Conservation (phyloP, 75 land plant genomes). For the Gnetum montanum region DNA sequence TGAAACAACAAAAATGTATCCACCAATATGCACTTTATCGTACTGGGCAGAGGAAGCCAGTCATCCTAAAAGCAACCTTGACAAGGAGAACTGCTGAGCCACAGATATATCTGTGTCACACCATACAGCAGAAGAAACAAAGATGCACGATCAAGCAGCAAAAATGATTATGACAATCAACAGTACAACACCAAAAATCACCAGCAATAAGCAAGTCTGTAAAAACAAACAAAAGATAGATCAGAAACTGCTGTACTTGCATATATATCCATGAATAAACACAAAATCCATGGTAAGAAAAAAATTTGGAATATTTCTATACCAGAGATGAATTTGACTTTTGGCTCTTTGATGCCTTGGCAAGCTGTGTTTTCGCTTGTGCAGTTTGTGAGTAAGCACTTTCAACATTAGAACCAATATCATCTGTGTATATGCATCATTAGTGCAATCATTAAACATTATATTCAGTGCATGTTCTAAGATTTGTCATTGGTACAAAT, state of each 20-base stretch:
- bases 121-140: too few relatives aligned
- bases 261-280: too few relatives aligned
- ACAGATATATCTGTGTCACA: too few relatives aligned
- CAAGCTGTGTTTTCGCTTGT: conserved; percentile 39
- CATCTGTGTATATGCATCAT: conserved; percentile 26
- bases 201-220: conserved; percentile 49
- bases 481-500: too few relatives aligned
- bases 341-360: conserved; percentile 39
- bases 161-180: conserved; percentile 41
- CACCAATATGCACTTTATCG: too few relatives aligned
- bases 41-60: too few relatives aligned
- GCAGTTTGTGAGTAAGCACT: conserved; percentile 23
- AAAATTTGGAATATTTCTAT: conserved; percentile 9
- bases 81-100: too few relatives aligned
- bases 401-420: conserved; percentile 42
- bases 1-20: too few relatives aligned
- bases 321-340: conserved; percentile 40
- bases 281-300: not conserved
- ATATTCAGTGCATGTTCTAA: too few relatives aligned
- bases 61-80: too few relatives aligned
- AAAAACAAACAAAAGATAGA: not conserved
- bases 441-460: too few relatives aligned
- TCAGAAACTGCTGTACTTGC: too few relatives aligned
- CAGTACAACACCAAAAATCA: conserved; percentile 47
- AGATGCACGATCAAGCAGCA: conserved; percentile 19